Conservation (phyloP, 1,284 basidiomycete species). For the Marasmius tenuissimus region DNA sequence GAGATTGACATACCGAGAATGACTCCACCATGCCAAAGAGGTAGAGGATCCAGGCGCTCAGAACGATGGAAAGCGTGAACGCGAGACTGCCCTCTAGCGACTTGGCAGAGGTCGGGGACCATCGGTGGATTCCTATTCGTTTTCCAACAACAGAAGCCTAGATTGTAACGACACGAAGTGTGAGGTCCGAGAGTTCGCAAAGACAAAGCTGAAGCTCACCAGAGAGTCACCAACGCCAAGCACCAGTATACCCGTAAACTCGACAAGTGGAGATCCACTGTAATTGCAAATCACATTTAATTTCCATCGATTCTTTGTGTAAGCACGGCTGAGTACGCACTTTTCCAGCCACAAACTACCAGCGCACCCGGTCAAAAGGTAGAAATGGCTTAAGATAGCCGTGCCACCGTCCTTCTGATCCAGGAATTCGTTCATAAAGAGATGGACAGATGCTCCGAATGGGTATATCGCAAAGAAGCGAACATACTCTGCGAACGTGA, state of each 20-base stretch:
- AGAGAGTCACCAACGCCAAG: constrained; percentile 94
- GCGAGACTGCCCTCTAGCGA: constrained; percentile 91
- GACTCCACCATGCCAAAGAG: constrained; percentile 65
- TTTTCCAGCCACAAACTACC: constrained; percentile 95
- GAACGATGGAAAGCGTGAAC: constrained; percentile 74
- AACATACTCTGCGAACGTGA: constrained; percentile 95
- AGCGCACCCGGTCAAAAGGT: constrained; percentile 93
- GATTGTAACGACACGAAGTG: background rate
- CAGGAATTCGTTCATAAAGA: constrained; percentile 97
- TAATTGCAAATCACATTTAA: background rate
- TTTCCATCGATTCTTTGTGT: constrained; percentile 5
- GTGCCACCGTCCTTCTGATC: constrained; percentile 96
- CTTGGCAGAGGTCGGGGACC: constrained; percentile 84
- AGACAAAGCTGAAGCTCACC: constrained; percentile 40
- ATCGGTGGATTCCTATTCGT: constrained; percentile 74
- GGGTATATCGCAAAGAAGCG: constrained; percentile 99
- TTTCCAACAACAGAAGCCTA: constrained; percentile 93
- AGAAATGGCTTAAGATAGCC: constrained; percentile 96
- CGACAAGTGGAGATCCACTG: constrained; percentile 71
- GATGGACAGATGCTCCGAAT: constrained; percentile 89
- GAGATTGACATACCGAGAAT: constrained; percentile 66
- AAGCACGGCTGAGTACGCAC: constrained; percentile 41
- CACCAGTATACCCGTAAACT: constrained; percentile 88
- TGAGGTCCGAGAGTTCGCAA: constrained; percentile 4
- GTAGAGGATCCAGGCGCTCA: constrained; percentile 71